A percentile compares a stretch with the other conserved stretches of the same genome.
Evolutionary conservation across 2,329 filamentous ascomycete species (phyloP).

Genomic region (Tolypocladium endophyticum): DNA sequence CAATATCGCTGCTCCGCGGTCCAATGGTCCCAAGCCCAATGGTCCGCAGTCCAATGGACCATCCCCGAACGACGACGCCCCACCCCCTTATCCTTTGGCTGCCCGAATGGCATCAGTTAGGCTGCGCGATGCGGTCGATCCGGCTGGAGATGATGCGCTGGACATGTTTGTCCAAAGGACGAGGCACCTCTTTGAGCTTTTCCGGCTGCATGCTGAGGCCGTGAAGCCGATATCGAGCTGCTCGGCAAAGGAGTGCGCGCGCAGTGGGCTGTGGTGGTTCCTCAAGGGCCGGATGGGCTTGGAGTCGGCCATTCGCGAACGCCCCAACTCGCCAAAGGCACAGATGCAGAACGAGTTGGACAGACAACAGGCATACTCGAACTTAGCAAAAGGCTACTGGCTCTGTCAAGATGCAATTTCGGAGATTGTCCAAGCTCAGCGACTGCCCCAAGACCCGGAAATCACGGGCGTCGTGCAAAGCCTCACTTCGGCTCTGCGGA

Average conservation of each 20-base stretch:
- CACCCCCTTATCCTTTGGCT: slow-evolving; percentile 13
- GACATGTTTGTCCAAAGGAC: slow-evolving; percentile 60
- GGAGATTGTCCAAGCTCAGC: slow-evolving; percentile 34
- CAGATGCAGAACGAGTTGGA: slow-evolving; percentile 44
- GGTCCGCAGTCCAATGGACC: slow-evolving; percentile 12
- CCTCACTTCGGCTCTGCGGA: slow-evolving; percentile 56
- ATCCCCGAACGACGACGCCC: slow-evolving; percentile 11
- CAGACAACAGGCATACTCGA: slow-evolving; percentile 69
- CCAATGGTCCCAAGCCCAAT: too few species aligned
- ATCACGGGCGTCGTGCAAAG: slow-evolving; percentile 42
- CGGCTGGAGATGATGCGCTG: slow-evolving; percentile 55
- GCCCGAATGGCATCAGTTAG: slow-evolving; percentile 24
- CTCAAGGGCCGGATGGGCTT: slow-evolving; percentile 67
- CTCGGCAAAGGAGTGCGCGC: slow-evolving; percentile 55
- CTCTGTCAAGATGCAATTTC: slow-evolving; percentile 49
- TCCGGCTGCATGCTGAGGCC: slow-evolving; percentile 67
- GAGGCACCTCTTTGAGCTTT: slow-evolving; percentile 64
- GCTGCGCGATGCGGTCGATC: slow-evolving; percentile 28
- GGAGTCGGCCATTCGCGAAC: slow-evolving; percentile 59
- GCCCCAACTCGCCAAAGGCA: slow-evolving; percentile 38
- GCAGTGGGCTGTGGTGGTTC: slow-evolving; percentile 83
- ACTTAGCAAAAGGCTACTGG: slow-evolving; percentile 81
- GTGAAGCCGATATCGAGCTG: slow-evolving; percentile 55
- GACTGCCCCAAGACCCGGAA: slow-evolving; percentile 31
- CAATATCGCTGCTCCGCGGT: slow-evolving; percentile 9